These are phyloP conservation scores for Camelina hispida DNA, from an alignment of 345 rosid species.

Conservation along the genomic window DNA sequence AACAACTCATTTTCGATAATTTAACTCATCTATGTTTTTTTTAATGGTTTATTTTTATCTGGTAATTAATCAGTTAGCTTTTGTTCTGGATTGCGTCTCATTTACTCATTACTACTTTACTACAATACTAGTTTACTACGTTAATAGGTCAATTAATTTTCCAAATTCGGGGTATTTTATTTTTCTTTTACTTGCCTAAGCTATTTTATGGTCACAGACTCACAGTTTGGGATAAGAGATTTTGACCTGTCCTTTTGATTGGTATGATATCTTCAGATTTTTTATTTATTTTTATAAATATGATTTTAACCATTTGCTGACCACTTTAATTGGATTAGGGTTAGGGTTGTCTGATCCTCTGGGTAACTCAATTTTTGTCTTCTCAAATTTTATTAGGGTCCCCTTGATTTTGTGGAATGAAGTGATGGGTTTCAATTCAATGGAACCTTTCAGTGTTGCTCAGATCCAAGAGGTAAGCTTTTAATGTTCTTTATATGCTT, in stretches of 20 bases:
- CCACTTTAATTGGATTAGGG: background rate
- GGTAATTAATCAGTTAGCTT: background rate
- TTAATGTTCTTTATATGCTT: background rate
- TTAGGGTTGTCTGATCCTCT: background rate
- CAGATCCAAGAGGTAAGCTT: conserved; percentile 61
- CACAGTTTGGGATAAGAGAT: background rate
- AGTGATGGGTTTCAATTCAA: conserved; percentile 10
- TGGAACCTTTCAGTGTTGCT: conserved; percentile 23
- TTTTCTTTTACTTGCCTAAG: background rate
- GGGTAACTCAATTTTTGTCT: background rate
- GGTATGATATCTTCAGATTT: conserved; percentile 30
- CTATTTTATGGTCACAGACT: background rate
- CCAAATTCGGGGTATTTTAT: background rate
- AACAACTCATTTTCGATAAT: background rate
- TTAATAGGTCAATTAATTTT: background rate
- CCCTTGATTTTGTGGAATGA: conserved; percentile 12
- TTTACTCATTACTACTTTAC: background rate
- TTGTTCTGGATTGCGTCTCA: background rate
- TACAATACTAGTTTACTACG: background rate
- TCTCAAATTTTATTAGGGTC: conserved; percentile 19
- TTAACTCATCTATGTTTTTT: background rate
- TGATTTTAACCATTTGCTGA: background rate
- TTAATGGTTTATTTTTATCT: background rate
- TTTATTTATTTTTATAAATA: background rate
- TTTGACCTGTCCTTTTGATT: conserved; percentile 24